These are phyloP conservation scores for Rhodotorula diobovata DNA, from an alignment of 768 basidiomycete genomes.

Conservation along the genomic window DNA sequence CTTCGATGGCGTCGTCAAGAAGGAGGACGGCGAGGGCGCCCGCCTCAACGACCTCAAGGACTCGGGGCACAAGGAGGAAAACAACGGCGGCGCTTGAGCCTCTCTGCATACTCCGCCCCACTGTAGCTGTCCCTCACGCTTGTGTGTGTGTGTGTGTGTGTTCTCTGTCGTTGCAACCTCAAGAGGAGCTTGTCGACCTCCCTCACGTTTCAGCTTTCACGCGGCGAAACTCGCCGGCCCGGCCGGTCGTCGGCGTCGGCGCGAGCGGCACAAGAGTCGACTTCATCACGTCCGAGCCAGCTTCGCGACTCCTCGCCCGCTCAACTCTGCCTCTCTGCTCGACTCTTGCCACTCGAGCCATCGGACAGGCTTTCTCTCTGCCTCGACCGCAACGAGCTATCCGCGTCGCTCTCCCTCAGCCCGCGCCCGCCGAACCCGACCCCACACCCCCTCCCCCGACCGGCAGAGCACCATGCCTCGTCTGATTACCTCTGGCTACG, in stretches of 20 bases:
- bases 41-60: background rate
- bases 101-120: too few relatives aligned
- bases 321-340: background rate
- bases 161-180: too few relatives aligned
- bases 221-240: background rate
- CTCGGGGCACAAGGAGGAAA: too few relatives aligned
- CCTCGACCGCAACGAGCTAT: too few relatives aligned
- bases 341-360: too few relatives aligned
- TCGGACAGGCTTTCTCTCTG: too few relatives aligned
- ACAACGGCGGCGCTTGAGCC: too few relatives aligned
- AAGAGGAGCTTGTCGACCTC: background rate
- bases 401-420: too few relatives aligned
- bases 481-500: conserved; percentile 23
- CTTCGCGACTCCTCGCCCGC: background rate
- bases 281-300: background rate
- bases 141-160: too few relatives aligned
- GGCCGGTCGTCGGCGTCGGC: too few relatives aligned
- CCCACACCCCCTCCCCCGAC: background rate
- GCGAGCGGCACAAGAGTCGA: too few relatives aligned
- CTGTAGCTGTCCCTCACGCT: too few relatives aligned
- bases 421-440: background rate
- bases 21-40: conserved; percentile 5
- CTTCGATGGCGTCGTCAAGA: conserved; percentile 16
- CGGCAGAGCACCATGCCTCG: background rate
- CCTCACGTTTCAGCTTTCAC: background rate